Evolutionary conservation across 2,329 filamentous ascomycete genomes (phyloP), one percentile per base, ranked within the genome.

Genomic region (Colletotrichum trifolii): DNA sequence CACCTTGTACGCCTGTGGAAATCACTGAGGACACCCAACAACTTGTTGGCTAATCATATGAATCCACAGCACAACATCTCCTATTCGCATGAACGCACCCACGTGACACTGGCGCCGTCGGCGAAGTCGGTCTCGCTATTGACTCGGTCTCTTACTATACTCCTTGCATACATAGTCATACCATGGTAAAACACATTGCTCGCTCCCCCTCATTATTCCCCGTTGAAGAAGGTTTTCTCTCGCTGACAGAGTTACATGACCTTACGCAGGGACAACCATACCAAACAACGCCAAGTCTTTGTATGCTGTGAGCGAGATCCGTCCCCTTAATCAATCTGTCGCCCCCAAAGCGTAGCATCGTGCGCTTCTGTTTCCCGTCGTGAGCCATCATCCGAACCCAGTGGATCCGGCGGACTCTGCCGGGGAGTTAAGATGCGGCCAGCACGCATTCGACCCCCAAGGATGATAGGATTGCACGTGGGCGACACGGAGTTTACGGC

Each of bases 321-420:
- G 12, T 47, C 62, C 47, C 40, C 58, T 65, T 62, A 57, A 65
- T 65, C 58, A 63, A 57, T 39, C 42, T 43, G 58, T 6, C 15
- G 40, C 46, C 40, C 40, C 42, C 33, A 52, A 52, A 43, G 36
- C 10, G 39, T 4, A 25, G 25, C 25, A 25, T 25, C 25, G 25
- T 25, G 25, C 25, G 25, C 25, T 25, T 25, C 4, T 25, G 25
- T 17, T 39, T 25, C 13, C 13, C 5, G 10, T 52, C 48, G 57
- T 36, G 53, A 48, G 11, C 42, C 34, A 47, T 63, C 63, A 53
- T 65, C 58, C 47, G 40, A 65, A 63, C 52, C 36, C 15, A 9
- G 36, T 15, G 46, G 58, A 10, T 34, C 17, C 15, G 34, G 25
- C 4, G 25, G 25, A 25, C 3, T 4, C 25, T 25, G 5, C 25